Base-by-base conservation (phyloP, 2,329 filamentous ascomycete genomes). In the Ophiostoma quercus region DNA sequence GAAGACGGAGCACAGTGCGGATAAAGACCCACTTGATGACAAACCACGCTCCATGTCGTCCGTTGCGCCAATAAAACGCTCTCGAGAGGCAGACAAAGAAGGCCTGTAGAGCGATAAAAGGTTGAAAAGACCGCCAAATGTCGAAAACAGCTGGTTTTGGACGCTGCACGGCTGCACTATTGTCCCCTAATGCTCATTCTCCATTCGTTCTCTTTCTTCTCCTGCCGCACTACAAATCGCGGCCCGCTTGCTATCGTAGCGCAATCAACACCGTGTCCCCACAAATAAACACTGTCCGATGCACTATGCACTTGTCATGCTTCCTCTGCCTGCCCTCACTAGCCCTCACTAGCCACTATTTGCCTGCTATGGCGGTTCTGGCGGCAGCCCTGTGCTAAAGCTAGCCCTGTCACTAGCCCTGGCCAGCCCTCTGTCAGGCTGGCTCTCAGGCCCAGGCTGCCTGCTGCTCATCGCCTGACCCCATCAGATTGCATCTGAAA, bases 371-470 rank as follows among this genome's bases (percentile, higher is more conserved):
- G 51, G 51, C 51, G 51, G 51, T 57, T 57, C 51, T 57, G 51
- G 51, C 51, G 51, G 51, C 51, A 57, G 51, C 51, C 51, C 51
- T 57, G 51, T 57, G 51, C 51, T 57, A 57, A 25, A 57, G 51
- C n/a, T 22, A 57, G 51, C 51, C 51, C 51, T 57, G 51, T n/a
- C 51, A 25, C 51, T 29, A 57, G 51, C 51, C 51, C 51, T 57
- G 51, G 11, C 19, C n/a, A n/a, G 8, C 22, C 8, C 51, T 12
- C 51, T 57, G 9, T 25, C 22, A 57, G 51, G 51, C 51, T 25
- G n/a, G 3, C 51, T 57, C 9, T 25, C 22, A 57, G 51, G 51
- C 51, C 12, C 51, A 57, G 51, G 51, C 51, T 57, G n/a, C 14
- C n/a, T 22, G 47, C 19, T 51, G 19, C 43, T 47, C 43, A 47